A percentile compares a stretch with the other conserved stretches of the same genome.
phyloP scores from a whole-genome alignment of 768 basidiomycete species.

The Lactarius deliciosus region DNA sequence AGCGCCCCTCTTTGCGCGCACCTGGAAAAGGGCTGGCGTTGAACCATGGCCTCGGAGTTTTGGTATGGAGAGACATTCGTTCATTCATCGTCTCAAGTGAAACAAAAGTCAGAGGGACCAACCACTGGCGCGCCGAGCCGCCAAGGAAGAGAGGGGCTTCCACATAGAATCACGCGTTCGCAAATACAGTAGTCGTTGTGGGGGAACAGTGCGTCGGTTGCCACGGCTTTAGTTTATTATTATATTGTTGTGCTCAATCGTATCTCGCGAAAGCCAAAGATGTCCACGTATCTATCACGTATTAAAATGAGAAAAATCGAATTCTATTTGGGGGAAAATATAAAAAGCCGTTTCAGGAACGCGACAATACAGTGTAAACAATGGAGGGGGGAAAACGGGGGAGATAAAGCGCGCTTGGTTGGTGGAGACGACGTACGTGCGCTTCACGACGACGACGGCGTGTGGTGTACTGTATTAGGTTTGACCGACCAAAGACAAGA shows the following conservation, averaged over 20 bases:
- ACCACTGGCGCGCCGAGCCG: background rate
- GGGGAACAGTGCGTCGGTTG: slow-evolving; percentile 5
- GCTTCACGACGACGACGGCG: background rate
- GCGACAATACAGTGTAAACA: slow-evolving; percentile 7
- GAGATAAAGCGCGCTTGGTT: slow-evolving; percentile 11
- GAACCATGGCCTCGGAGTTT: slow-evolving; percentile 8
- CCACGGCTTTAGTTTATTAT: slow-evolving; percentile 11
- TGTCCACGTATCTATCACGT: slow-evolving; percentile 1
- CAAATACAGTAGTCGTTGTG: background rate
- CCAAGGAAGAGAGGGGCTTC: background rate
- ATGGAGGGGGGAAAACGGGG: background rate
- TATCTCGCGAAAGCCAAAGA: slow-evolving; percentile 22
- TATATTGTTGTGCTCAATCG: background rate
- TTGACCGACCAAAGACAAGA: slow-evolving; percentile 1
- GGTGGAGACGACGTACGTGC: background rate
- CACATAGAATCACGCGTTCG: background rate
- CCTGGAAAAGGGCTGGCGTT: background rate
- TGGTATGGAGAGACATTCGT: background rate
- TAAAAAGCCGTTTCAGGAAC: slow-evolving; percentile 17
- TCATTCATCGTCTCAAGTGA: background rate
- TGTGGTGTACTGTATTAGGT: slow-evolving; percentile 22
- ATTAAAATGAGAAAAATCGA: slow-evolving; percentile 2
- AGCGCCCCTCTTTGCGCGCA: background rate
- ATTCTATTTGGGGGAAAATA: background rate
- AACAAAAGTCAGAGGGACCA: background rate